Percentiles rank a stretch among this genome's conserved stretches.
Evolutionary conservation across 257 asterid genomes (phyloP).

Genomic region (Lantana camara): DNA sequence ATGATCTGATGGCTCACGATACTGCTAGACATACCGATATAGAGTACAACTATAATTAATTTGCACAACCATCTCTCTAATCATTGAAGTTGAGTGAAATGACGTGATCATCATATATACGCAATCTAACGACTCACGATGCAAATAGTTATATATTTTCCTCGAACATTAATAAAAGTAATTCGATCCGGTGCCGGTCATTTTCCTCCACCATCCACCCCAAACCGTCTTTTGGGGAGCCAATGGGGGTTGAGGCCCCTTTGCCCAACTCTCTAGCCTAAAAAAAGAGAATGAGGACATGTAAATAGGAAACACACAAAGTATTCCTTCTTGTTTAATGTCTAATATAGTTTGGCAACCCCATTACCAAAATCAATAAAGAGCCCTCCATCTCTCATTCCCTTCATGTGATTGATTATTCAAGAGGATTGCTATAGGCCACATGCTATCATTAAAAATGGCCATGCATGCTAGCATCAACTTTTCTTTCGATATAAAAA

Average conservation of each 20-base stretch:
- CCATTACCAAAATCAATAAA: constrained; percentile 17
- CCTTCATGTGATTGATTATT: constrained; percentile 34
- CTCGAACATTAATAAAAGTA: too few species aligned
- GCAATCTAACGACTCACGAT: too few species aligned
- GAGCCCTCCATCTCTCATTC: constrained; percentile 14
- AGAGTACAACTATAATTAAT: too few species aligned
- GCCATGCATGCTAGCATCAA: background rate
- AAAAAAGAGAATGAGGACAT: background rate
- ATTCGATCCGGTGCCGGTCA: too few species aligned
- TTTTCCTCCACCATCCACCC: too few species aligned
- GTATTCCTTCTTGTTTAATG: background rate
- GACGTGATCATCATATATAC: too few species aligned
- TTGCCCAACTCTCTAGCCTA: background rate
- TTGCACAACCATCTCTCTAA: too few species aligned
- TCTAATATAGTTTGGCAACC: background rate
- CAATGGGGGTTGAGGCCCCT: background rate
- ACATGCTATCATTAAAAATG: constrained; percentile 33
- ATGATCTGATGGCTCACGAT: too few species aligned
- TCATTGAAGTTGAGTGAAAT: too few species aligned
- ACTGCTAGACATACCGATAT: too few species aligned
- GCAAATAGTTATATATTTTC: too few species aligned
- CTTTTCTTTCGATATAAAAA: constrained; percentile 11
- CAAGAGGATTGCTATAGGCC: constrained; percentile 43
- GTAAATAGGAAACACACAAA: background rate
- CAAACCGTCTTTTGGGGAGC: background rate